Evolutionary conservation across 306 rosid species (phyloP).

Genomic region (Pterocarpus santalinus): DNA sequence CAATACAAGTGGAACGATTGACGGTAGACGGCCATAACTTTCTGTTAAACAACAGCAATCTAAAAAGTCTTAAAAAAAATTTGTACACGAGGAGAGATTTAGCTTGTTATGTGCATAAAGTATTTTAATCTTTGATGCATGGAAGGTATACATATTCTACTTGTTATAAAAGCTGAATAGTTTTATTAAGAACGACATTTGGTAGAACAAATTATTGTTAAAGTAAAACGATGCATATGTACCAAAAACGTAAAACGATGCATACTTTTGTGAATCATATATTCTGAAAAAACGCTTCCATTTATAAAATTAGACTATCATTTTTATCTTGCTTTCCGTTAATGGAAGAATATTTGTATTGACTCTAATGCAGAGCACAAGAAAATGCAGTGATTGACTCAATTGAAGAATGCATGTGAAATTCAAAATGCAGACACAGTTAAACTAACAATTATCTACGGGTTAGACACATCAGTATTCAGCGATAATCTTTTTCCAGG

Average conservation of each 20-base stretch:
- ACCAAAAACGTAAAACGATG: too few relatives aligned
- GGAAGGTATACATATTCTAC: not conserved
- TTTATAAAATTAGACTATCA: not conserved
- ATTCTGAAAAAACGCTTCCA: not conserved
- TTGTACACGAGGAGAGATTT: not conserved
- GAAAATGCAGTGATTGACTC: not conserved
- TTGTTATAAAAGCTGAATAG: not conserved
- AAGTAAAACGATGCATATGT: not conserved
- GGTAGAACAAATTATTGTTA: not conserved
- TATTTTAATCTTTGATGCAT: not conserved
- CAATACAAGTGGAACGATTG: not conserved
- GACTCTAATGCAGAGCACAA: not conserved
- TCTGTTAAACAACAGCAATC: not conserved
- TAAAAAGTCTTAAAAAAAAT: not conserved
- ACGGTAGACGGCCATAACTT: not conserved
- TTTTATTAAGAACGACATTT: not conserved
- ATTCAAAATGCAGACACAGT: conserved; percentile 5
- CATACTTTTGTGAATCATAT: not conserved
- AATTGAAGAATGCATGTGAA: conserved; percentile 1
- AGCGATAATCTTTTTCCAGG: not conserved
- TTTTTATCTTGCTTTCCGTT: not conserved
- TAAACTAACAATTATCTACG: not conserved
- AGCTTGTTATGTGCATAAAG: not conserved
- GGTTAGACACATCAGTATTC: not conserved
- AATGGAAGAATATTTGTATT: not conserved